phyloP scores from a whole-genome alignment of 2,329 filamentous ascomycete species.

The Penicillium griseofulvum region DNA sequence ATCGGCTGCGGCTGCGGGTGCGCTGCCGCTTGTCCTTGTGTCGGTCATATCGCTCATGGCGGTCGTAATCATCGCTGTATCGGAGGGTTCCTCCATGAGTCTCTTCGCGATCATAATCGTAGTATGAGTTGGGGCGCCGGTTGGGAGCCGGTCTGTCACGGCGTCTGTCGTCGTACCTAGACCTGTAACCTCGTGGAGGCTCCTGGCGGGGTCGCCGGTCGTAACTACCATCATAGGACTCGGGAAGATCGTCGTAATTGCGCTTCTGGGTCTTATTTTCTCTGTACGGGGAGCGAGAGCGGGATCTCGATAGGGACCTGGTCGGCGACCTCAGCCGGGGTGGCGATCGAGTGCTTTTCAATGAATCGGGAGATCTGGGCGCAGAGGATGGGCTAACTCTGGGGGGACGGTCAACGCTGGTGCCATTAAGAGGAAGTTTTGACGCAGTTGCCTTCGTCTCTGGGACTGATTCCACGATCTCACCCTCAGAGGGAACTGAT shows the following conservation, averaged over 20 bases:
- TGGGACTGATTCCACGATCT: constrained; percentile 73
- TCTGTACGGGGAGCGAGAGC: constrained; percentile 45
- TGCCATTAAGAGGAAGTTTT: constrained; percentile 71
- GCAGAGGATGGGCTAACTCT: constrained; percentile 62
- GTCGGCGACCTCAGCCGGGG: constrained; percentile 56
- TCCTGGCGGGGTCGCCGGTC: constrained; percentile 30
- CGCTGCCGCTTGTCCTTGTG: constrained; percentile 56
- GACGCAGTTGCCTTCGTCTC: constrained; percentile 81
- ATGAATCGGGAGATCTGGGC: constrained; percentile 52
- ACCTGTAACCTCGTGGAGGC: constrained; percentile 33
- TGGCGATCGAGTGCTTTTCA: constrained; percentile 54
- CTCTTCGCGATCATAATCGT: constrained; percentile 53
- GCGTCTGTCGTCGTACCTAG: constrained; percentile 40
- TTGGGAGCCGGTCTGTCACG: constrained; percentile 43
- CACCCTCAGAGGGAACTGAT: constrained; percentile 78
- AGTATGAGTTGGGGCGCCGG: constrained; percentile 43
- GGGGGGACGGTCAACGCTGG: constrained; percentile 87
- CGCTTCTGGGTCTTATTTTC: constrained; percentile 43
- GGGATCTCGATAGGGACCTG: constrained; percentile 30
- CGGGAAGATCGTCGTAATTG: constrained; percentile 40
- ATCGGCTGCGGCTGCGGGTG: constrained; percentile 55
- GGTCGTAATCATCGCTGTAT: constrained; percentile 52
- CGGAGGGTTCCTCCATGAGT: constrained; percentile 40
- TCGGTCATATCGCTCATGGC: constrained; percentile 40
- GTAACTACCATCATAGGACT: constrained; percentile 22